phyloP scores from a whole-genome alignment of 1,139 yeast species.

The Geotrichum cucujoidarum region DNA sequence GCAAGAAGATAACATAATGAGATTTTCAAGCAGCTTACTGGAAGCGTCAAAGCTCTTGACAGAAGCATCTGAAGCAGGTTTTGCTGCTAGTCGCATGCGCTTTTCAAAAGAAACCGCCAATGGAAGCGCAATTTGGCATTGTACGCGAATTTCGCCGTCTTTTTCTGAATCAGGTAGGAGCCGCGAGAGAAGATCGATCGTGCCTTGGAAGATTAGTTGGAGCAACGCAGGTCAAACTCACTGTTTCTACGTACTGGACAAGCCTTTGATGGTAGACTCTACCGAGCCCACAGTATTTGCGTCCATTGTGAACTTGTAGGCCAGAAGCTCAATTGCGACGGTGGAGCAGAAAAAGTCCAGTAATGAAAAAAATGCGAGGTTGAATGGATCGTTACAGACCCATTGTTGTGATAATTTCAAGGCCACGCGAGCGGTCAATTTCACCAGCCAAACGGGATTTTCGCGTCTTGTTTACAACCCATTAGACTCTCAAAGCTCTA shows the following conservation, averaged over 20 bases:
- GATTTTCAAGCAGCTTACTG: conserved; percentile 1
- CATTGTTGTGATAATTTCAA: too few relatives aligned
- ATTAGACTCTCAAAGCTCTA: too few relatives aligned
- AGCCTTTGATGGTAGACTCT: conserved; percentile 13
- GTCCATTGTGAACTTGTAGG: conserved; percentile 8
- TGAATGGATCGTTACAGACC: too few relatives aligned
- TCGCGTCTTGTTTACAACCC: too few relatives aligned
- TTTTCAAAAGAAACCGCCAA: conserved; percentile 19
- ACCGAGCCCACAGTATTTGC: conserved; percentile 1
- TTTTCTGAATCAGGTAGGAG: conserved; percentile 8
- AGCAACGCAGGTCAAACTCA: too few relatives aligned
- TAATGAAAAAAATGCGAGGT: too few relatives aligned
- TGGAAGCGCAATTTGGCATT: conserved; percentile 19
- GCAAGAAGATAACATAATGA: not conserved
- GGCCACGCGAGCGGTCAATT: too few relatives aligned
- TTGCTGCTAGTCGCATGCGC: conserved; percentile 10
- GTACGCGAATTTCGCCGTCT: conserved; percentile 13
- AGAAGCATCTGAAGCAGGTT: not conserved
- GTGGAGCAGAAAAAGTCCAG: too few relatives aligned
- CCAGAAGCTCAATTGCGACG: too few relatives aligned
- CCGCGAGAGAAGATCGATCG: conserved; percentile 3
- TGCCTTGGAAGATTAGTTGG: conserved; percentile 7
- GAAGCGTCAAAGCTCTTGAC: conserved; percentile 16
- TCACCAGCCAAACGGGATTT: too few relatives aligned
- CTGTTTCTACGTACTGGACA: conserved; percentile 12